These are phyloP conservation scores for Xerocomus spinulosus DNA, from an alignment of 768 basidiomycete genomes.

Conservation along the genomic window DNA sequence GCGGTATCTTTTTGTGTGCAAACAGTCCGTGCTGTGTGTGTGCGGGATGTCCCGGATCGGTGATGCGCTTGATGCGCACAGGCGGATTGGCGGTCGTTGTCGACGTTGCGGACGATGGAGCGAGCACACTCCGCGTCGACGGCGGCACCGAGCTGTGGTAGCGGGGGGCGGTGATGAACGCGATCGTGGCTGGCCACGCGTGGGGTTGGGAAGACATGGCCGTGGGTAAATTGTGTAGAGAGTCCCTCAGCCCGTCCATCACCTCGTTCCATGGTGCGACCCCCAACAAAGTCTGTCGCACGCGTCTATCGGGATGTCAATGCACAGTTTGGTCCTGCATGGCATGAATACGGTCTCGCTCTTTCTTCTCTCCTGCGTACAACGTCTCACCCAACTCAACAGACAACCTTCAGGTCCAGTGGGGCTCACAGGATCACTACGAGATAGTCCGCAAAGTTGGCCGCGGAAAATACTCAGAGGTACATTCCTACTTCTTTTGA, in stretches of 20 bases:
- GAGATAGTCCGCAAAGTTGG: conserved; percentile 97
- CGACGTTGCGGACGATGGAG: conserved; percentile 21
- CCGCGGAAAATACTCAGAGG: conserved; percentile 93
- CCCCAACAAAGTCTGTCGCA: conserved; percentile 72
- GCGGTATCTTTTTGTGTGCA: conserved; percentile 64
- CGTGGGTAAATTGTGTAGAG: conserved; percentile 27
- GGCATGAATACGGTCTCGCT: conserved; percentile 90
- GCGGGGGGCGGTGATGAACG: conserved; percentile 46
- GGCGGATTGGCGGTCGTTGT: conserved; percentile 28
- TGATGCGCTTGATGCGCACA: conserved; percentile 56
- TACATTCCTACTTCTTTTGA: conserved; percentile 29
- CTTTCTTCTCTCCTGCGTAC: background rate
- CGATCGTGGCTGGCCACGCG: conserved; percentile 52
- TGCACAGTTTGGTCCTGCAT: conserved; percentile 77
- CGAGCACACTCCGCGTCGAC: conserved; percentile 38
- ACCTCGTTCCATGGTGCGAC: conserved; percentile 56
- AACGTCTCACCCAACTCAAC: conserved; percentile 18
- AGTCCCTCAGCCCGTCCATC: conserved; percentile 7
- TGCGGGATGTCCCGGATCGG: conserved; percentile 63
- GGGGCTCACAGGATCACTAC: conserved; percentile 96
- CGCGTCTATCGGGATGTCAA: conserved; percentile 90
- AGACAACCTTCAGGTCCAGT: conserved; percentile 97
- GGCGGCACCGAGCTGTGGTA: conserved; percentile 58
- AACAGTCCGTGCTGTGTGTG: conserved; percentile 78
- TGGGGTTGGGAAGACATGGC: conserved; percentile 28